Conservation (phyloP, 768 basidiomycete species). For the Hortiboletus flavorubellus region DNA sequence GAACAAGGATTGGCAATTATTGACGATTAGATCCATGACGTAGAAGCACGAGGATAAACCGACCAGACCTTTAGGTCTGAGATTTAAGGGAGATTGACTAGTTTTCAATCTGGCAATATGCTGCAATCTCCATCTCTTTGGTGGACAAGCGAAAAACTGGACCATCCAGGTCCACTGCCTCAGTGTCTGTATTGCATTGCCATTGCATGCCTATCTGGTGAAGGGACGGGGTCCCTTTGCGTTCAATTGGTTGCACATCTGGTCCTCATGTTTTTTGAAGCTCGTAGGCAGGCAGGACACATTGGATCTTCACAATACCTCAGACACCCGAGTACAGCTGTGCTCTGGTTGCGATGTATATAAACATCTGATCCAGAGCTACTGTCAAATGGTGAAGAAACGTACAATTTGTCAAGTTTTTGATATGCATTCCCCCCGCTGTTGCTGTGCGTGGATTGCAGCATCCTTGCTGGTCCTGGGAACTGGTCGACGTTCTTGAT, state of each 20-base stretch:
- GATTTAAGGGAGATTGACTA: not conserved
- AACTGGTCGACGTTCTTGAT: too few relatives aligned
- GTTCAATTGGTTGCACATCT: not conserved
- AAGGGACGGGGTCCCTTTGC: not conserved
- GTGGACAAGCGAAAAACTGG: not conserved
- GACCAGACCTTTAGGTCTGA: not conserved
- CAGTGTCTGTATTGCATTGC: not conserved
- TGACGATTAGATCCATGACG: conserved; percentile 1
- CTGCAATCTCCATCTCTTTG: not conserved
- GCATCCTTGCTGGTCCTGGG: too few relatives aligned
- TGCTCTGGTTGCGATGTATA: not conserved
- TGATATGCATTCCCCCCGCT: too few relatives aligned
- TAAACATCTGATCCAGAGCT: not conserved
- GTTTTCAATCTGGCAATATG: not conserved
- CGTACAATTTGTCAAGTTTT: not conserved
- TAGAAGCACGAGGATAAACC: not conserved
- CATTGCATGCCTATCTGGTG: not conserved
- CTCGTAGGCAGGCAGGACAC: not conserved
- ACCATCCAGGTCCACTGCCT: not conserved
- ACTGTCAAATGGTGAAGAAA: not conserved
- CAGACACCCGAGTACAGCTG: not conserved
- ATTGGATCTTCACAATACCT: not conserved
- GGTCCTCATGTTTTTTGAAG: not conserved
- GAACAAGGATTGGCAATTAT: not conserved
- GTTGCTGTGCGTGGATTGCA: not conserved